Base-by-base conservation (phyloP, 2,329 filamentous ascomycete genomes). In the Paecilomyces fulvus region DNA sequence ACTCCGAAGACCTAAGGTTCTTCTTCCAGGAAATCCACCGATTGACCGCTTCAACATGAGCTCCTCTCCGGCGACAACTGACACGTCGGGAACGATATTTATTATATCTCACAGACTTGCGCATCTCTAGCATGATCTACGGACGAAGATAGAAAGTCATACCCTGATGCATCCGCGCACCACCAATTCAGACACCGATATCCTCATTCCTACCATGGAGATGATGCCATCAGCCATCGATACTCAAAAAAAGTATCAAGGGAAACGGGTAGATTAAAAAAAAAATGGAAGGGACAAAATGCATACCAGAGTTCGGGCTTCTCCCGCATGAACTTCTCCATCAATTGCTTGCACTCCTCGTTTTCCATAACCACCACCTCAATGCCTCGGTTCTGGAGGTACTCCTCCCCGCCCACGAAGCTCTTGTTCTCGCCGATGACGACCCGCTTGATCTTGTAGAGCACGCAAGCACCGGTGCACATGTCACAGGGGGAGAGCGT, bases 21-120 rank as follows among this genome's bases (percentile, higher is more conserved):
- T 99, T 89, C 78, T 92, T 99, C 62, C 80, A 95, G 68, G 94
- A 99, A 74, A 85, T 97, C 56, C 90, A 96, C 72, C 83, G 89
- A 14, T 61, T 75, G 49, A 73, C 72, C 17, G 61, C 60, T 54
- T 63, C 60, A n/a, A 67, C 56, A 61, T 52, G 31, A 25, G 30
- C 51, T 17, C 33, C n/a, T 20, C 8, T 17, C 5, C 37, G 4
- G 14, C 37, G 14, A 43, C 5, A 43, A 43, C 6, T 20, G 3
- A 43, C 7, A 43, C n/a, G 37, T 17, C 17, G 37, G 43, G 14
- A 54, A 31, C 28, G 25, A 50, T 48, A 20, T 12, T 30, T n/a
- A 23, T 21, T 17, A 52, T n/a, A 20, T 14, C 20, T 52, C 11
- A 20, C 30, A 20, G n/a, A 7, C 17, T 28, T 53, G 33, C 33